phyloP scores from a whole-genome alignment of 73 alveolate genomes.

The Tetrahymena malaccensis region DNA sequence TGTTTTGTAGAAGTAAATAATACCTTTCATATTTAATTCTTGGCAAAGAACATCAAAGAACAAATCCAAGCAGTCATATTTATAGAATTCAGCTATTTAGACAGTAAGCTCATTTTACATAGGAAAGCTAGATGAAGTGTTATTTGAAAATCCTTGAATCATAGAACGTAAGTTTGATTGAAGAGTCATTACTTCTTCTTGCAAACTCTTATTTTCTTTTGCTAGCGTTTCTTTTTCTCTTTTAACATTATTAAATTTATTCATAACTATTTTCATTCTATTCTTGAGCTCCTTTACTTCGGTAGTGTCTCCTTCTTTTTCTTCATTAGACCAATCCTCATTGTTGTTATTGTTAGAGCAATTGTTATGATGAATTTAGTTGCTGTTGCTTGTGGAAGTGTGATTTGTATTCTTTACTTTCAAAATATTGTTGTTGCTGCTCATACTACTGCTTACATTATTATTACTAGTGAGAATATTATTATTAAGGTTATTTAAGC shows the following conservation, averaged over 20 bases:
- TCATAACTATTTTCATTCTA: constrained; percentile 66
- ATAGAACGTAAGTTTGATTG: constrained; percentile 81
- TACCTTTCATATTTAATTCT: constrained; percentile 85
- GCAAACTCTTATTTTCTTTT: constrained; percentile 70
- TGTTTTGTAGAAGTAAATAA: constrained; percentile 72
- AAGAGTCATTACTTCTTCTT: constrained; percentile 74
- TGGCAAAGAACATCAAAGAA: constrained; percentile 92
- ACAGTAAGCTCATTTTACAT: constrained; percentile 81
- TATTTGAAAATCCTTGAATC: constrained; percentile 92
- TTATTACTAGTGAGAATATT: background rate
- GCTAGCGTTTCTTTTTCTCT: constrained; percentile 72
- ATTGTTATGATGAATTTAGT: background rate
- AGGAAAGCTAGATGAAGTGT: constrained; percentile 87
- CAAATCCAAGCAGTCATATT: constrained; percentile 90
- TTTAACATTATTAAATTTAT: constrained; percentile 72
- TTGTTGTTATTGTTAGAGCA: constrained; percentile 11
- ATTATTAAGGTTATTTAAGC: background rate
- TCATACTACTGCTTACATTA: background rate
- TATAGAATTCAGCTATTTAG: constrained; percentile 80
- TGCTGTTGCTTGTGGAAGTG: background rate
- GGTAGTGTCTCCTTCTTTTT: constrained; percentile 1
- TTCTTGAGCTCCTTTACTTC: constrained; percentile 42
- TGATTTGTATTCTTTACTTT: background rate
- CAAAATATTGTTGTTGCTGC: background rate
- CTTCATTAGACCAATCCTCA: background rate